Percentiles rank a stretch among this genome's conserved stretches.
These are phyloP conservation scores for Pichia sp. DNA, from an alignment of 1,139 yeast species.

Conservation along the genomic window DNA sequence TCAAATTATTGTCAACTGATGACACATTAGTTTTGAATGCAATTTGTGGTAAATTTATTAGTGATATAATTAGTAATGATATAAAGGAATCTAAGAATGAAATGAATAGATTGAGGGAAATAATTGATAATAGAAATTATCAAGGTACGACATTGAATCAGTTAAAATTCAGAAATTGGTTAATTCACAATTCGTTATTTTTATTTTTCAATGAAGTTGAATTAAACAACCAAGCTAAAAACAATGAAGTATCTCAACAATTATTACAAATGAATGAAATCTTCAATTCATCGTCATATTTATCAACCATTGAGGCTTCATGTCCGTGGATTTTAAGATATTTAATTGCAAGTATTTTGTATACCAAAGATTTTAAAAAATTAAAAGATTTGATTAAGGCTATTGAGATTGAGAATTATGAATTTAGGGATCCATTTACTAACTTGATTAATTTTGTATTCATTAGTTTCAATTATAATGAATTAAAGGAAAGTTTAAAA, in stretches of 20 bases:
- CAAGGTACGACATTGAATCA: constrained; percentile 46
- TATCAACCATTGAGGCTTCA: constrained; percentile 59
- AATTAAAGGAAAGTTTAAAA: constrained; percentile 40
- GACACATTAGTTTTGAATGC: constrained; percentile 44
- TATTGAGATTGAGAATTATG: constrained; percentile 53
- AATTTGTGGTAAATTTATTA: constrained; percentile 59
- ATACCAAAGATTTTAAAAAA: constrained; percentile 37
- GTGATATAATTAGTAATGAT: constrained; percentile 46
- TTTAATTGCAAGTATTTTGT: constrained; percentile 51
- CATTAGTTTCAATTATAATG: constrained; percentile 50
- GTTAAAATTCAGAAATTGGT: constrained; percentile 57
- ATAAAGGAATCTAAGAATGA: constrained; percentile 49
- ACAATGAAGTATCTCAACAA: constrained; percentile 28
- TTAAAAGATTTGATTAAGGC: constrained; percentile 50
- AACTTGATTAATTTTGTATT: constrained; percentile 47
- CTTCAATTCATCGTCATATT: constrained; percentile 50
- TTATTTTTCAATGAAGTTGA: constrained; percentile 41
- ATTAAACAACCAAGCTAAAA: constrained; percentile 22
- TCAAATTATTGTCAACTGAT: constrained; percentile 47
- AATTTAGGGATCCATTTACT: constrained; percentile 56
- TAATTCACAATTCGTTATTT: constrained; percentile 60
- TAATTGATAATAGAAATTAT: constrained; percentile 47
- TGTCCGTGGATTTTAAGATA: constrained; percentile 64
- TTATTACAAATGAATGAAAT: constrained; percentile 37
- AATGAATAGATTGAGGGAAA: constrained; percentile 46